Evolutionary conservation across 1,284 basidiomycete genomes (phyloP).

Genomic region (Puccinia polysora): DNA sequence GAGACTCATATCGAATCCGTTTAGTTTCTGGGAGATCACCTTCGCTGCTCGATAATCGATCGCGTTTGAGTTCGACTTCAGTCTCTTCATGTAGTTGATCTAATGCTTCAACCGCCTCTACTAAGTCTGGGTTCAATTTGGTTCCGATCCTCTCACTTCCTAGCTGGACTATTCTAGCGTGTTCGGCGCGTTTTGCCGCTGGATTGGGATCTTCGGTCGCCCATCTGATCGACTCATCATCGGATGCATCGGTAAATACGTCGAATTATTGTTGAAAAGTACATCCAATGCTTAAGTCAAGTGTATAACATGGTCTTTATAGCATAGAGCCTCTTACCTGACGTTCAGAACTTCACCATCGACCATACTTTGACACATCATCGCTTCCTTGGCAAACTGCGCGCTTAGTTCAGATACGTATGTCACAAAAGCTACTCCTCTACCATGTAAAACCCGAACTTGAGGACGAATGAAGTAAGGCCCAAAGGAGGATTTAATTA

Average conservation of each 20-base stretch:
- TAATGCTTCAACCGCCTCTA: slow-evolving; percentile 62
- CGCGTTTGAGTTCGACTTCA: slow-evolving; percentile 44
- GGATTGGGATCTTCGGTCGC: slow-evolving; percentile 96
- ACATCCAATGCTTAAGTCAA: not conserved
- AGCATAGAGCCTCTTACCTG: slow-evolving; percentile 57
- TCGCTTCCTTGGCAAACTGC: slow-evolving; percentile 96
- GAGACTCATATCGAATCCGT: slow-evolving; percentile 34
- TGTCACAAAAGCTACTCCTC: slow-evolving; percentile 94
- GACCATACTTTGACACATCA: slow-evolving; percentile 97
- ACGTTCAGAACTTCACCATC: slow-evolving; percentile 97
- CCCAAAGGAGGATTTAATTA: not conserved
- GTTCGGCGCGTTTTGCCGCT: slow-evolving; percentile 74
- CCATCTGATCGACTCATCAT: slow-evolving; percentile 58
- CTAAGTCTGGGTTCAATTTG: slow-evolving; percentile 72
- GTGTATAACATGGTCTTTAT: not conserved
- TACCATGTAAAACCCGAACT: slow-evolving; percentile 87
- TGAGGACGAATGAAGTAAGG: slow-evolving; percentile 42
- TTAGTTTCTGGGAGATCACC: slow-evolving; percentile 42
- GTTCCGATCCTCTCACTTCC: slow-evolving; percentile 73
- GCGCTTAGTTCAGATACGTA: slow-evolving; percentile 80
- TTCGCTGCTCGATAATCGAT: no score
- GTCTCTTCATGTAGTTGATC: slow-evolving; percentile 45
- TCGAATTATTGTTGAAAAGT: not conserved
- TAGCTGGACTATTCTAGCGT: slow-evolving; percentile 69
- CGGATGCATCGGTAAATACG: not conserved